A percentile compares a stretch with the other conserved stretches of the same genome.
Evolutionary conservation across 192 early-diverging fungal genomes (phyloP).

Genomic region (Coemansia sp.): DNA sequence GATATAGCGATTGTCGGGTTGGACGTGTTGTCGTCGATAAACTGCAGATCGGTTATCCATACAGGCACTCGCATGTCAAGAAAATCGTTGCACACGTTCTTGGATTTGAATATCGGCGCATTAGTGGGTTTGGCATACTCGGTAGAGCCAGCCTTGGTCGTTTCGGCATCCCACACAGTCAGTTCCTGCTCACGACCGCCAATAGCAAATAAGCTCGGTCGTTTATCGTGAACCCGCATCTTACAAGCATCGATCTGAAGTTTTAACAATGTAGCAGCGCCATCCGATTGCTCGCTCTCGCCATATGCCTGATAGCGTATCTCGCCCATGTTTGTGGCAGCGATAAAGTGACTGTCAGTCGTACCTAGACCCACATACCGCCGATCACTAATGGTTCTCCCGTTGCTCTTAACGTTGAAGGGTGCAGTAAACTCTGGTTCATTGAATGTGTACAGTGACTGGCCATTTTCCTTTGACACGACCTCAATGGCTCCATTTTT

Average conservation of each 20-base stretch:
- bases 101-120: conserved; percentile 70
- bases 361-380: conserved; percentile 29
- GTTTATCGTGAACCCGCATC: conserved; percentile 66
- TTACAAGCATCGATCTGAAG: conserved; percentile 59
- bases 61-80: conserved; percentile 82
- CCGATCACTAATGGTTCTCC: conserved; percentile 17
- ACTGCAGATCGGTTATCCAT: conserved; percentile 84
- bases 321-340: conserved; percentile 47
- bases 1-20: conserved; percentile 58
- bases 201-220: conserved; percentile 69
- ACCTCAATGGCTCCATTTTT: conserved; percentile 33
- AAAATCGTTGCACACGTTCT: conserved; percentile 80
- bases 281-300: background rate
- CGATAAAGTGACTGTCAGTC: conserved; percentile 14
- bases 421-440: conserved; percentile 23
- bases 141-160: conserved; percentile 3
- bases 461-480: conserved; percentile 14
- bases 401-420: conserved; percentile 27
- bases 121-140: conserved; percentile 23
- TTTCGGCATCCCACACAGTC: conserved; percentile 60
- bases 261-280: conserved; percentile 25
- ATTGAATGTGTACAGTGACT: conserved; percentile 10
- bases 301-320: conserved; percentile 34
- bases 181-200: conserved; percentile 88
- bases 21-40: conserved; percentile 54